Conservation (phyloP, 2,329 filamentous ascomycete species). For the Ophiostoma australiae region DNA sequence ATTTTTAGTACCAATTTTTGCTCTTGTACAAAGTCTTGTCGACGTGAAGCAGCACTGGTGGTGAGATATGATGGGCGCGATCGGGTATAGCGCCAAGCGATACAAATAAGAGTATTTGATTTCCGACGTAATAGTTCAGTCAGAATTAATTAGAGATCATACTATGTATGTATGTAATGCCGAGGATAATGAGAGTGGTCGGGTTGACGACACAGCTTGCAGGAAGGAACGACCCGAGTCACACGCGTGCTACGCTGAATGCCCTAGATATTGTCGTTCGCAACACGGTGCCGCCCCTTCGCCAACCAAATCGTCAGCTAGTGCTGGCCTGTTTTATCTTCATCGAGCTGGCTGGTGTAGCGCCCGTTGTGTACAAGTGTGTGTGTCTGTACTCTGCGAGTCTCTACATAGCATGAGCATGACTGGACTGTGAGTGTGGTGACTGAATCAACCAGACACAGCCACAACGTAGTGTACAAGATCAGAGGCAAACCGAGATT, state of each 20-base stretch:
- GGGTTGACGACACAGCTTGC: neutral
- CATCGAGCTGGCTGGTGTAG: neutral
- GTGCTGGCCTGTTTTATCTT: neutral
- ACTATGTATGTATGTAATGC: too few species aligned
- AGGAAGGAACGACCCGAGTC: conserved; percentile 4
- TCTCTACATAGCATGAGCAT: neutral
- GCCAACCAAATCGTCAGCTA: neutral
- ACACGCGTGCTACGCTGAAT: neutral
- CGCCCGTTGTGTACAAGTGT: conserved; percentile 3
- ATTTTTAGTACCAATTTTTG: neutral
- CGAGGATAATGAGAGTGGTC: neutral
- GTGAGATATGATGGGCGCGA: neutral
- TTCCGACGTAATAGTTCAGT: too few species aligned
- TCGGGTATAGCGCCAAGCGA: neutral
- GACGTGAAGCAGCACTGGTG: neutral
- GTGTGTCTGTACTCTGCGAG: neutral
- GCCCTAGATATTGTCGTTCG: neutral
- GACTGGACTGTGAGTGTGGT: neutral
- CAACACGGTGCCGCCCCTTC: neutral
- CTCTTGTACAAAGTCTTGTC: neutral
- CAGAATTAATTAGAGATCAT: too few species aligned
- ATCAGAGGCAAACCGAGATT: conserved; percentile 4
- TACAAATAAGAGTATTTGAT: neutral
- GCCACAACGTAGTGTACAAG: neutral
- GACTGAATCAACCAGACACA: conserved; percentile 7